Conservation (phyloP, 192 early-diverging fungal species). For the Ambispora gerdemannii region DNA sequence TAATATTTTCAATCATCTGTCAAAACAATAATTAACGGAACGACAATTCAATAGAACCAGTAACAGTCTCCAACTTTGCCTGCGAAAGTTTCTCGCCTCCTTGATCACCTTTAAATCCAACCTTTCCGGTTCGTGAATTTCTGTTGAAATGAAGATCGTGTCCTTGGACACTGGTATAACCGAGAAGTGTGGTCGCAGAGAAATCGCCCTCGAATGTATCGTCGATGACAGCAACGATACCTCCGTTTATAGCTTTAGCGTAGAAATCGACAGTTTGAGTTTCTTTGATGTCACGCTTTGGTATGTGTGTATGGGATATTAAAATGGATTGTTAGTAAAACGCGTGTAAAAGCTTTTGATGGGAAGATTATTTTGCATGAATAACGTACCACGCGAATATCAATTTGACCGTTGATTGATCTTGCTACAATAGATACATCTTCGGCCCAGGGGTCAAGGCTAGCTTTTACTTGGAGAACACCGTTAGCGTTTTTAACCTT, state of each 20-base stretch:
- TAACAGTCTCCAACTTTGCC: slow-evolving; percentile 5
- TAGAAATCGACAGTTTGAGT: slow-evolving; percentile 10
- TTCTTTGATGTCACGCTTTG: slow-evolving; percentile 11
- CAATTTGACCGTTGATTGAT: slow-evolving; percentile 23
- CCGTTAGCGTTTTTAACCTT: slow-evolving; percentile 23
- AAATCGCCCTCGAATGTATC: slow-evolving; percentile 21
- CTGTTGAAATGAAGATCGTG: background rate
- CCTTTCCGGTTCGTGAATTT: slow-evolving; percentile 15
- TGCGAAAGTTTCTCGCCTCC: background rate
- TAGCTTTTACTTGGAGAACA: background rate
- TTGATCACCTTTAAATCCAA: slow-evolving; percentile 10
- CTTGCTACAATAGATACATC: background rate
- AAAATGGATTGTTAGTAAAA: background rate
- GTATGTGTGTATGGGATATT: background rate
- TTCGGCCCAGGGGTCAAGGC: slow-evolving; percentile 5
- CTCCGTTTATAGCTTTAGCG: slow-evolving; percentile 20
- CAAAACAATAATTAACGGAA: too few species aligned
- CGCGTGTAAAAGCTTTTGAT: too few species aligned
- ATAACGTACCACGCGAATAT: slow-evolving; percentile 24
- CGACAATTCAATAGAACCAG: slow-evolving; percentile 27
- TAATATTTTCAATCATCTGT: too few species aligned
- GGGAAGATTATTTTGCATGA: too few species aligned
- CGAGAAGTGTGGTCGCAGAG: background rate
- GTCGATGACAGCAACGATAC: slow-evolving; percentile 9
- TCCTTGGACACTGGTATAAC: slow-evolving; percentile 17